Conservation (phyloP, 495 filamentous ascomycete species). For the Daldinia concentrica region DNA sequence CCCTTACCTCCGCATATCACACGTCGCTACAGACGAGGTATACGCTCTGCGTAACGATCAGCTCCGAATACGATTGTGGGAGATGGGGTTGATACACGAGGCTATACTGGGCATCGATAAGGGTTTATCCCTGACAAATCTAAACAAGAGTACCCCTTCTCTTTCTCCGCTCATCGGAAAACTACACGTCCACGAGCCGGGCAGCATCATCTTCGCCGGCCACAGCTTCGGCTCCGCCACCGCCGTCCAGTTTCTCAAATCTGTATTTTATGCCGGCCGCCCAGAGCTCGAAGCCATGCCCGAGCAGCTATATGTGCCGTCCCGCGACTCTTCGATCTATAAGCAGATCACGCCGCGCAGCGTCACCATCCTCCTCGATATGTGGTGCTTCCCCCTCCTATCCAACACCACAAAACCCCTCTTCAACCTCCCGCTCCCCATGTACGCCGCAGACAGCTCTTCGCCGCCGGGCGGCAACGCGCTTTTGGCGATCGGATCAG, state of each 20-base stretch:
- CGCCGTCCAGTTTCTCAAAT: constrained; percentile 76
- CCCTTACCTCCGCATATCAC: constrained; percentile 60
- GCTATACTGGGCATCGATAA: constrained; percentile 69
- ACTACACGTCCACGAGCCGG: constrained; percentile 73
- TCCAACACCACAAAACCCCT: constrained; percentile 63
- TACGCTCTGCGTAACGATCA: constrained; percentile 70
- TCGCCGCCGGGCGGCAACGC: constrained; percentile 55
- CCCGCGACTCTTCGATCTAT: constrained; percentile 56
- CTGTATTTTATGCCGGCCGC: constrained; percentile 66
- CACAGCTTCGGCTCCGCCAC: constrained; percentile 82
- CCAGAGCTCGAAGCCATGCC: constrained; percentile 45
- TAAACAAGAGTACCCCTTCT: constrained; percentile 58
- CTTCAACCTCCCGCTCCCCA: constrained; percentile 71
- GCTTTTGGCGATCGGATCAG: constrained; percentile 71
- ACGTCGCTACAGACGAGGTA: constrained; percentile 64
- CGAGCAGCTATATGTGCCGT: constrained; percentile 60
- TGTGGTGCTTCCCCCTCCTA: constrained; percentile 76
- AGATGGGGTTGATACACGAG: constrained; percentile 70
- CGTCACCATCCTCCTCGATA: constrained; percentile 71
- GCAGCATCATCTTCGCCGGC: constrained; percentile 73
- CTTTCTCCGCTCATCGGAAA: constrained; percentile 61
- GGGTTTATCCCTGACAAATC: constrained; percentile 53
- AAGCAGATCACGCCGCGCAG: constrained; percentile 70
- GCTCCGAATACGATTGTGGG: constrained; percentile 76
- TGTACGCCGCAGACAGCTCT: constrained; percentile 55